These are phyloP conservation scores for Fusarium pseudoanthophilum DNA, from an alignment of 2,329 filamentous ascomycete genomes.

Conservation along the genomic window DNA sequence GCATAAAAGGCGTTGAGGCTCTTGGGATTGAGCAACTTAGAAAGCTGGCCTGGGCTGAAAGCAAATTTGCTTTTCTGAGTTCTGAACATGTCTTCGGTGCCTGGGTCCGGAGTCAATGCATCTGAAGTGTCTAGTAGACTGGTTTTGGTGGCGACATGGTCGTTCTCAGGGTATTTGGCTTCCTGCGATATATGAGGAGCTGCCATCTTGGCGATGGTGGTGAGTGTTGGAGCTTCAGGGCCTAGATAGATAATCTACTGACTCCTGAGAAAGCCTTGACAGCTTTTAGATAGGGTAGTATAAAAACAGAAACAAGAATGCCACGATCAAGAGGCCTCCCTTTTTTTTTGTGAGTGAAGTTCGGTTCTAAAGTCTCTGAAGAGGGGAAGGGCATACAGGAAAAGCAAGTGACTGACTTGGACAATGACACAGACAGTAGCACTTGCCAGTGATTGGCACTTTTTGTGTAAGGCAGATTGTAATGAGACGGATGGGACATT, in stretches of 20 bases:
- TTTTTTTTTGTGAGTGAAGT: neutral
- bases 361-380: neutral
- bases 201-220: constrained; percentile 33
- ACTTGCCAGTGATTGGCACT: neutral
- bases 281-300: neutral
- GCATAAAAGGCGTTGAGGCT: constrained; percentile 79
- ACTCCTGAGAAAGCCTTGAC: neutral
- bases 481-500: neutral
- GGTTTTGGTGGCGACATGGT: constrained; percentile 15
- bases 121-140: constrained; percentile 43
- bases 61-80: constrained; percentile 84
- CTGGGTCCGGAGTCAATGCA: constrained; percentile 66
- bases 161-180: constrained; percentile 19
- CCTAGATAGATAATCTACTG: neutral
- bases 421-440: neutral
- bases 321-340: constrained; percentile 11
- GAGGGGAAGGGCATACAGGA: neutral
- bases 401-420: neutral
- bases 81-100: constrained; percentile 76
- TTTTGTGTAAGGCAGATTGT: neutral
- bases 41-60: constrained; percentile 83
- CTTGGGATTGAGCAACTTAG: constrained; percentile 84
- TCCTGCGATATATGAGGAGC: constrained; percentile 21
- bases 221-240: constrained; percentile 2
- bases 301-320: neutral